Base-by-base conservation (phyloP, 768 basidiomycete genomes). In the Cyathus striatus region DNA sequence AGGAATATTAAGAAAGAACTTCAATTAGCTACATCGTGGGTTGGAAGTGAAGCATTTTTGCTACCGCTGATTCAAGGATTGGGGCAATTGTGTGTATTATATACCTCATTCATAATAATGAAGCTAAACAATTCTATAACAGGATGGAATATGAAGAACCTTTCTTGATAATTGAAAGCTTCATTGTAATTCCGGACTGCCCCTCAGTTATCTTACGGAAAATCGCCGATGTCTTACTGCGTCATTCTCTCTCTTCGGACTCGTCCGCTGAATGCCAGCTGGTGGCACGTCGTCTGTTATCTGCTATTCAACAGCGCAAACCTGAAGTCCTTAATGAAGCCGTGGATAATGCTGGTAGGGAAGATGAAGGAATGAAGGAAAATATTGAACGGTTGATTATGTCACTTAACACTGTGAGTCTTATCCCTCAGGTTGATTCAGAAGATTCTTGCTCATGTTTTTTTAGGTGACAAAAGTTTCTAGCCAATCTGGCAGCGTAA, bases 281-380 rank as follows among this genome's bases (percentile, higher is more conserved):
- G n/a, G 27, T 49, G 10, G 51, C 63, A 10, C 69, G 66, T 20
- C 65, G 59, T 12, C 53, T 88, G 0, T 66, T 92, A 26, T 68
- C 73, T 6, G 63, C 66, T 20, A 58, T 90, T 9, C 76, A 85
- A 41, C 90, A 90, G 50, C 78, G 85, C 16, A 69, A 86, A 51
- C 75, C 82, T 0, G 52, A 63, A 0, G 48, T 75, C 2, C 64
- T 89, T 38, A 68, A 70, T 23, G 55, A 60, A 4, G 61, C 58
- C 7, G 68, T 72, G 5, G 64, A 74, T 4, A 56, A 60, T 3
- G 41, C 73, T 3, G 53, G 66, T 21, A 58, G 59, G 10, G 59
- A 61, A 24, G 59, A 65, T 42, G 58, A 65, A 30, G 62, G 61
- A 23, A 45, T 61, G 21, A 69, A 65, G 48, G 72, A 72, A 14